Conservation (phyloP, 805 yeast genomes). For the Cyberlindnera subsufficiens region DNA sequence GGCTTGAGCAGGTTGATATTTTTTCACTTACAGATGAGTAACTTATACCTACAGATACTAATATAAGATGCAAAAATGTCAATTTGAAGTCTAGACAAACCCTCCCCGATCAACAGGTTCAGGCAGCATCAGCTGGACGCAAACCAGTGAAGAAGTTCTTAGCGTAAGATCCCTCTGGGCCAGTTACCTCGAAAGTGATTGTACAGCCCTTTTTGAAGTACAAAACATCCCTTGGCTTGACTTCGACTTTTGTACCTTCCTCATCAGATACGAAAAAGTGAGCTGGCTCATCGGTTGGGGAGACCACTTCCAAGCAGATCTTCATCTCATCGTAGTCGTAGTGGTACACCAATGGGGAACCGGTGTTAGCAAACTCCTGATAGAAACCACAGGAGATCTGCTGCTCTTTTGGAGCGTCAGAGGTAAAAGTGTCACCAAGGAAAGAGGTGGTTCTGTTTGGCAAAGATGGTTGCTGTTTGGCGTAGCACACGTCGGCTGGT, state of each 20-base stretch:
- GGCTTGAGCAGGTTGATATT: no score
- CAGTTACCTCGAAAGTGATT: slow-evolving; percentile 56
- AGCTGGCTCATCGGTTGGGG: slow-evolving; percentile 56
- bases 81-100: not conserved
- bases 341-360: slow-evolving; percentile 61
- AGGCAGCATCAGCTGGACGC: slow-evolving; percentile 40
- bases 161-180: slow-evolving; percentile 41
- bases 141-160: slow-evolving; percentile 59
- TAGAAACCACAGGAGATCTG: slow-evolving; percentile 65
- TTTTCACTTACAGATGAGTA: no score
- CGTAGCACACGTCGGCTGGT: slow-evolving; percentile 43
- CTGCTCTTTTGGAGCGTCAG: slow-evolving; percentile 53
- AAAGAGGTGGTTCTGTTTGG: slow-evolving; percentile 65
- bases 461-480: slow-evolving; percentile 53
- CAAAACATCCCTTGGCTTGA: slow-evolving; percentile 60
- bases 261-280: slow-evolving; percentile 54
- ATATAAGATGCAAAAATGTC: no score
- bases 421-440: slow-evolving; percentile 60
- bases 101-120: slow-evolving; percentile 8
- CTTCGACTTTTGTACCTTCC: slow-evolving; percentile 54
- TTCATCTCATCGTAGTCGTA: slow-evolving; percentile 69
- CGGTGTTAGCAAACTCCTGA: slow-evolving; percentile 49
- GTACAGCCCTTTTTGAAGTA: slow-evolving; percentile 65
- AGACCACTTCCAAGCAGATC: slow-evolving; percentile 38
- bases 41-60: no score